Evolutionary conservation across 2,329 filamentous ascomycete species (phyloP), one percentile per base, ranked within the genome.

Genomic region (Penicillium occitanis): DNA sequence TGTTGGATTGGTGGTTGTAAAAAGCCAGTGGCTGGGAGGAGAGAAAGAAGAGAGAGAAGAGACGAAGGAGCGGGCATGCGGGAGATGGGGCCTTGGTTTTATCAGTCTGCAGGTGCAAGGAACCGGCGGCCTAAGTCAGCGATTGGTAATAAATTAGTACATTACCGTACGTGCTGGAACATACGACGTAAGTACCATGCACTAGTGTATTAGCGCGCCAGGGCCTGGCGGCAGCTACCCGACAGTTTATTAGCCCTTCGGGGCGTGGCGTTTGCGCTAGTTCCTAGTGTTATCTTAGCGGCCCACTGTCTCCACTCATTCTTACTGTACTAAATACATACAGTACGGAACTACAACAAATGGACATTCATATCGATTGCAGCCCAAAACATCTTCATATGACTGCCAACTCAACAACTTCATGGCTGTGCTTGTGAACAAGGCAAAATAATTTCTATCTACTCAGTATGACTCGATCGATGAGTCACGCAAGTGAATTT

Each of bases 1-100:
- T 42, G 55, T 42, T 22, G 42, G 35, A 35, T 28, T 53, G 40
- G n/a, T 46, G 50, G 42, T 57, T 5, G 35, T 11, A 22, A 28
- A 59, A 66, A 66, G 65, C 65, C 65, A 51, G 65, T 66, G 65
- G 65, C 65, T 66, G 65, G 65, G 59, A 60, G 65, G 35, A 59
- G 19, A 42, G 40, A 57, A 55, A 22, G n/a, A 57, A 63, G 53
- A 63, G 28, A 51, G 3, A 22, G 44, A 46, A 53, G 53, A 57
- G 33, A 57, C 17, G 33, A 53, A 25, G 53, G 10, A 57, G 64
- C 22, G 55, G 28, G 42, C 51, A 42, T 22, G 25, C n/a, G 30
- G 25, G 60, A 13, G 60, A 51, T 25, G 53, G 62, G 63, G 42
- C 55, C 42, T 37, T 60, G 63, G 44, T 60, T 60, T 65, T 65